These are phyloP conservation scores for Trametes punicea DNA, from an alignment of 768 basidiomycete species.

Conservation along the genomic window DNA sequence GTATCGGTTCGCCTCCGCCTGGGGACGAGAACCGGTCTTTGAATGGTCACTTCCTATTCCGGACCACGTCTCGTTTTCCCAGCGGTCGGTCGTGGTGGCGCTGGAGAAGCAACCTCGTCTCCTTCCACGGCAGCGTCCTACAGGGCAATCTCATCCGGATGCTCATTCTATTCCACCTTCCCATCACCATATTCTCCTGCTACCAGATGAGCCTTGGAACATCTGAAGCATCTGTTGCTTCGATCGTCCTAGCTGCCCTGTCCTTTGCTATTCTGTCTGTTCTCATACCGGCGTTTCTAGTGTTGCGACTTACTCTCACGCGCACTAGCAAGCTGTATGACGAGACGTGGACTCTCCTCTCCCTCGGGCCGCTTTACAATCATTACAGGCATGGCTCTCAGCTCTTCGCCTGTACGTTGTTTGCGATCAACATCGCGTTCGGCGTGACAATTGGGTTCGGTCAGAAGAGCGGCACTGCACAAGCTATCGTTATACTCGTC, in stretches of 20 bases:
- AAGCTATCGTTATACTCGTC: conserved; percentile 86
- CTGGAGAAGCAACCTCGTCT: conserved; percentile 58
- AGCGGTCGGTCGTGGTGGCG: conserved; percentile 43
- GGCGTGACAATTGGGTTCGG: conserved; percentile 87
- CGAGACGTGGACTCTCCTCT: conserved; percentile 87
- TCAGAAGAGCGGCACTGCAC: conserved; percentile 86
- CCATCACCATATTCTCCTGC: conserved; percentile 86
- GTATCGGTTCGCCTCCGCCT: conserved; percentile 19
- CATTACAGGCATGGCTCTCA: conserved; percentile 91
- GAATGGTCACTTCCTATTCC: conserved; percentile 40
- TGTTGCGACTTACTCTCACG: conserved; percentile 75
- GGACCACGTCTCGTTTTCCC: conserved; percentile 37
- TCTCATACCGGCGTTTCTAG: conserved; percentile 66
- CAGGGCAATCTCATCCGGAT: conserved; percentile 92
- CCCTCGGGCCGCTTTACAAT: conserved; percentile 91
- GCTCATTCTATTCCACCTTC: conserved; percentile 90
- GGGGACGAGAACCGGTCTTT: conserved; percentile 51
- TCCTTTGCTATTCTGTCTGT: conserved; percentile 81
- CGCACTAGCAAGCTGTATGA: conserved; percentile 91
- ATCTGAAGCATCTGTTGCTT: conserved; percentile 48
- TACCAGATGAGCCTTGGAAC: conserved; percentile 75
- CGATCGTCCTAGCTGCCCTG: conserved; percentile 76
- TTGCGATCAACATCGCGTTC: conserved; percentile 77
- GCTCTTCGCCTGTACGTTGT: conserved; percentile 78
- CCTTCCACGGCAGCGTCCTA: conserved; percentile 77